These are phyloP conservation scores for Xylariales sp. DNA, from an alignment of 2,329 filamentous ascomycete species.

Conservation along the genomic window DNA sequence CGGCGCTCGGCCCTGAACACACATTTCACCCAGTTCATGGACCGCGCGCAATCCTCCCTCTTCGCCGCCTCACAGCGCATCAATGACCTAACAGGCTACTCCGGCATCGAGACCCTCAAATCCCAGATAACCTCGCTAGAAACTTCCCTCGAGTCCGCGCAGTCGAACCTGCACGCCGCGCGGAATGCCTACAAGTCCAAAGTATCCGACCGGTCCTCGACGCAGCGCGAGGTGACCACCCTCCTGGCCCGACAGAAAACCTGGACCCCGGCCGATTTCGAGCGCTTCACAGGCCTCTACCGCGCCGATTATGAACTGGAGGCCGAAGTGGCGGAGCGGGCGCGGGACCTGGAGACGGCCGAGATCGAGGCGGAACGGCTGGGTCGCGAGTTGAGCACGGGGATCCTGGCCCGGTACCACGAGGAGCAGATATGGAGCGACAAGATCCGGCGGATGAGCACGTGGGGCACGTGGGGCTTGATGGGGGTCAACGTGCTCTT, in stretches of 20 bases:
- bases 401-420: conserved; percentile 88
- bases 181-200: conserved; percentile 78
- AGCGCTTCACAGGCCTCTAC: conserved; percentile 91
- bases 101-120: conserved; percentile 83
- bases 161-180: conserved; percentile 62
- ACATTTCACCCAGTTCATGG: conserved; percentile 70
- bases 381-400: conserved; percentile 68
- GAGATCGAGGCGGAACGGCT: conserved; percentile 79
- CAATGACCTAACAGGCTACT: conserved; percentile 93
- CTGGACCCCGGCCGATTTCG: conserved; percentile 82
- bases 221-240: conserved; percentile 92
- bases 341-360: conserved; percentile 66
- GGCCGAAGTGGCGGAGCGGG: conserved; percentile 69
- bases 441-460: conserved; percentile 91
- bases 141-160: conserved; percentile 50
- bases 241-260: conserved; percentile 90
- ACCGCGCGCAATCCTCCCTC: conserved; percentile 79
- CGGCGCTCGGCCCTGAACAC: conserved; percentile 38
- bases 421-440: conserved; percentile 99
- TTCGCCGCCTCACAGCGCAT: conserved; percentile 82
- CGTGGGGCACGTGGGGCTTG: conserved; percentile 96
- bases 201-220: conserved; percentile 75
- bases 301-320: conserved; percentile 91
- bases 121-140: conserved; percentile 68
- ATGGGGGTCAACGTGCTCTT: conserved; percentile 96